phyloP scores from a whole-genome alignment of 495 filamentous ascomycete species.

The Xylaria longipes region DNA sequence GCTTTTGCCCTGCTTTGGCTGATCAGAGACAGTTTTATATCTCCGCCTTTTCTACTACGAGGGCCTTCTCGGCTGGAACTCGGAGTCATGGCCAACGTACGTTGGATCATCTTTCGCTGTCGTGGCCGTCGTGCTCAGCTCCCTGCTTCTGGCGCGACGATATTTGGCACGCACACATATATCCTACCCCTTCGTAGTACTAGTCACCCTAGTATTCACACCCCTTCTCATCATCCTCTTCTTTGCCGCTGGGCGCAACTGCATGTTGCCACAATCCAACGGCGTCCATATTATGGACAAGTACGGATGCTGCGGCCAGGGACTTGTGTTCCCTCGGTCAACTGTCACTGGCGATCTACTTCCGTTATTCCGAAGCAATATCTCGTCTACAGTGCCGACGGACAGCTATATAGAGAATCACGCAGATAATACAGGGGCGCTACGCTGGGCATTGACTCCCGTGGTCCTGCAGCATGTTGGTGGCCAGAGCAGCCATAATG shows the following conservation, averaged over 20 bases:
- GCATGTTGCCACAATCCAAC: constrained; percentile 26
- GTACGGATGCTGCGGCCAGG: constrained; percentile 52
- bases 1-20: neutral
- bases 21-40: constrained; percentile 45
- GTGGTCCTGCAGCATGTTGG: constrained; percentile 60
- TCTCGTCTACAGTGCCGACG: constrained; percentile 31
- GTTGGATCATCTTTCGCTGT: constrained; percentile 42
- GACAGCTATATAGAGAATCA: constrained; percentile 38
- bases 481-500: constrained; percentile 36
- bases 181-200: constrained; percentile 28
- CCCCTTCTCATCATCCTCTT: constrained; percentile 42
- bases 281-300: constrained; percentile 56
- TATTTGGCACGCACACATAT: constrained; percentile 23
- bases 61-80: constrained; percentile 62
- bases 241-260: constrained; percentile 45
- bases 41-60: constrained; percentile 66
- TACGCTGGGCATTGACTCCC: constrained; percentile 56
- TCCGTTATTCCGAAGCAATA: constrained; percentile 30
- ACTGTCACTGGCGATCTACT: constrained; percentile 28
- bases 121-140: constrained; percentile 16
- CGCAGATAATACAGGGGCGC: constrained; percentile 27
- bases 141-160: constrained; percentile 23
- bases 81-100: constrained; percentile 56
- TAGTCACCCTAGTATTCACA: constrained; percentile 29
- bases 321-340: constrained; percentile 35